These are phyloP conservation scores for Thalassiosira hispida DNA, from an alignment of 352 stramenopile genomes.

Conservation along the genomic window DNA sequence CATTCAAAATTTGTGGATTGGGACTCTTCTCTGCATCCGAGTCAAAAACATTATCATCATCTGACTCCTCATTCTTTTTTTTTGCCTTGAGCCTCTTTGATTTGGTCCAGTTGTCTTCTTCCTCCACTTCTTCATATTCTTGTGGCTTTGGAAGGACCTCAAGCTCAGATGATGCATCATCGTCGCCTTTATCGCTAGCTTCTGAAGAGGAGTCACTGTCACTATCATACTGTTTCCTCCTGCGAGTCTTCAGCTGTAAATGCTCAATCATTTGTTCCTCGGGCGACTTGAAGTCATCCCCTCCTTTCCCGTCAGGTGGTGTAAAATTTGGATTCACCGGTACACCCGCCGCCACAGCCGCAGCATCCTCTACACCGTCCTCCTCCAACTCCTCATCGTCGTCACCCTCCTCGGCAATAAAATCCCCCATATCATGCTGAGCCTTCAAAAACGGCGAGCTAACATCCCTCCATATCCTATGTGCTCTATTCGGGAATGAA, in stretches of 20 bases:
- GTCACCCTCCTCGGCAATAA: conserved; percentile 36
- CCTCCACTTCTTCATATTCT: conserved; percentile 59
- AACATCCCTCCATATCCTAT: conserved; percentile 59
- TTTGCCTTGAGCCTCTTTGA: conserved; percentile 30
- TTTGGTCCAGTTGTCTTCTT: conserved; percentile 69
- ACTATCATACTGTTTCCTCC: not conserved
- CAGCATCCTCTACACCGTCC: conserved; percentile 21
- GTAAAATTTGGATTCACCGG: conserved; percentile 48
- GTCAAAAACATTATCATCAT: conserved; percentile 28
- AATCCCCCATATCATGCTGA: conserved; percentile 43
- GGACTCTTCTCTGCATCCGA: conserved; percentile 15
- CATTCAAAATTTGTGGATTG: conserved; percentile 9
- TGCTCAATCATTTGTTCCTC: conserved; percentile 42
- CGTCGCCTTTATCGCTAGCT: not conserved
- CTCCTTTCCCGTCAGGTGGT: conserved; percentile 11
- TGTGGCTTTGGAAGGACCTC: conserved; percentile 38
- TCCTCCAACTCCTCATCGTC: conserved; percentile 24
- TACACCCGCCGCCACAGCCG: conserved; percentile 14
- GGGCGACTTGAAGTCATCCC: conserved; percentile 28
- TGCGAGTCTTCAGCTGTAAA: conserved; percentile 33
- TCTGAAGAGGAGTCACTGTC: conserved; percentile 16
- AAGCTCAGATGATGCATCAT: conserved; percentile 14
- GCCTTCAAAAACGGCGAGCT: conserved; percentile 61
- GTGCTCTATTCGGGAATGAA: conserved; percentile 55
- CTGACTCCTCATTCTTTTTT: conserved; percentile 31